These are phyloP conservation scores for Cardamine resedifolia DNA, from an alignment of 345 rosid genomes.

Conservation along the genomic window DNA sequence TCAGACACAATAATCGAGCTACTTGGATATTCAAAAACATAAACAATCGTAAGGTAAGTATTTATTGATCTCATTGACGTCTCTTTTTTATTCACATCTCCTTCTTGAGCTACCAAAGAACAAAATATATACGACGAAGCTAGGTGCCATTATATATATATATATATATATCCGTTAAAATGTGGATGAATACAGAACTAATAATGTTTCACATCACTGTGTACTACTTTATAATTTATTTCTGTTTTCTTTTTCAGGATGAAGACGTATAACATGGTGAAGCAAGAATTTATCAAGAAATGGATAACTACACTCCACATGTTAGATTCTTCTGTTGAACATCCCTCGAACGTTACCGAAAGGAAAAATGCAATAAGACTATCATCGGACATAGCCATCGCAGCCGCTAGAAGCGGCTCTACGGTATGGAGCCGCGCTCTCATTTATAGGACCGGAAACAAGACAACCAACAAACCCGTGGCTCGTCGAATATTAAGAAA, in stretches of 20 bases:
- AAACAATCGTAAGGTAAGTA: slow-evolving; percentile 22
- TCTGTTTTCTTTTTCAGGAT: slow-evolving; percentile 5
- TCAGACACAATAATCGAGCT: slow-evolving; percentile 19
- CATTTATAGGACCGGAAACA: slow-evolving; percentile 35
- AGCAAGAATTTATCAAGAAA: slow-evolving; percentile 69
- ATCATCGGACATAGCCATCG: slow-evolving; percentile 84
- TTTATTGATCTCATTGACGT: slow-evolving; percentile 4
- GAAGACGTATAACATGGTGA: slow-evolving; percentile 38
- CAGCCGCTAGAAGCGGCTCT: slow-evolving; percentile 56
- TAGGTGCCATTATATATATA: neutral
- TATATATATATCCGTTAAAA: neutral
- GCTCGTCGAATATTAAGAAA: slow-evolving; percentile 32
- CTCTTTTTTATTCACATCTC: neutral
- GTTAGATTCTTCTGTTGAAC: slow-evolving; percentile 41
- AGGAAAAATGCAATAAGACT: slow-evolving; percentile 72
- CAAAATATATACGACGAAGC: neutral
- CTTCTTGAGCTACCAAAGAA: neutral
- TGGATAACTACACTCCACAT: slow-evolving; percentile 61
- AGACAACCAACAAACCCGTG: slow-evolving; percentile 14
- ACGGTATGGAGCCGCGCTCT: slow-evolving; percentile 80
- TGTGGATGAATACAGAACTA: neutral
- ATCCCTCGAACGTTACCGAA: slow-evolving; percentile 47
- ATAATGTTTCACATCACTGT: neutral
- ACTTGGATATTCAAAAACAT: neutral
- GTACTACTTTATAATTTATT: neutral